These are phyloP conservation scores for Russula compacta DNA, from an alignment of 768 basidiomycete genomes.

Conservation along the genomic window DNA sequence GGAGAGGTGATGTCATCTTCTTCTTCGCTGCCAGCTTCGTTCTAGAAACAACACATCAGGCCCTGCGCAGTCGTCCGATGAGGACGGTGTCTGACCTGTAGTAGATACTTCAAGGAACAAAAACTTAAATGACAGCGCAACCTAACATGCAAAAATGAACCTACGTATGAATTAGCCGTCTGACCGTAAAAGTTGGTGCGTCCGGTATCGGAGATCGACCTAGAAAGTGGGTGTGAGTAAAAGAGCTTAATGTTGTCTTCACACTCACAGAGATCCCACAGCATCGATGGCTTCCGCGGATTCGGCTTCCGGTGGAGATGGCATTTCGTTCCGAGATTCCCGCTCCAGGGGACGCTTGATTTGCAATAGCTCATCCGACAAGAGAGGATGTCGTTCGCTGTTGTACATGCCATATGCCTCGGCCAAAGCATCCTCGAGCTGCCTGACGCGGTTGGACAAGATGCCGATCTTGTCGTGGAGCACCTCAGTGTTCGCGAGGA, in stretches of 20 bases:
- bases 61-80: constrained; percentile 2
- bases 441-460: constrained; percentile 51
- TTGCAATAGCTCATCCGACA: constrained; percentile 50
- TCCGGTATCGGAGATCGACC: constrained; percentile 54
- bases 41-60: constrained; percentile 30
- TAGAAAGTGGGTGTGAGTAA: constrained; percentile 26
- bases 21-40: constrained; percentile 50
- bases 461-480: constrained; percentile 60
- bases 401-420: constrained; percentile 43
- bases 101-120: constrained; percentile 41
- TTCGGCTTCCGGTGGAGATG: constrained; percentile 33
- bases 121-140: constrained; percentile 4
- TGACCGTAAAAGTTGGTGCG: constrained; percentile 57
- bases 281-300: constrained; percentile 50
- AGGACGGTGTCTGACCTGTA: constrained; percentile 39
- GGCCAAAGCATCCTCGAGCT: constrained; percentile 59
- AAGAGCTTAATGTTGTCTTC: neutral
- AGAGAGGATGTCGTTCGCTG: constrained; percentile 44
- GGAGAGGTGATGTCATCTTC: constrained; percentile 36
- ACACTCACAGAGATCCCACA: constrained; percentile 49
- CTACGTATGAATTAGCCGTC: constrained; percentile 62
- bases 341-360: constrained; percentile 62
- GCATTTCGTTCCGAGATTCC: constrained; percentile 36
- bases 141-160: constrained; percentile 21
- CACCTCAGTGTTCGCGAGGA: constrained; percentile 60